Base-by-base conservation (phyloP, 2,329 filamentous ascomycete genomes). In the Coniella lustricola region DNA sequence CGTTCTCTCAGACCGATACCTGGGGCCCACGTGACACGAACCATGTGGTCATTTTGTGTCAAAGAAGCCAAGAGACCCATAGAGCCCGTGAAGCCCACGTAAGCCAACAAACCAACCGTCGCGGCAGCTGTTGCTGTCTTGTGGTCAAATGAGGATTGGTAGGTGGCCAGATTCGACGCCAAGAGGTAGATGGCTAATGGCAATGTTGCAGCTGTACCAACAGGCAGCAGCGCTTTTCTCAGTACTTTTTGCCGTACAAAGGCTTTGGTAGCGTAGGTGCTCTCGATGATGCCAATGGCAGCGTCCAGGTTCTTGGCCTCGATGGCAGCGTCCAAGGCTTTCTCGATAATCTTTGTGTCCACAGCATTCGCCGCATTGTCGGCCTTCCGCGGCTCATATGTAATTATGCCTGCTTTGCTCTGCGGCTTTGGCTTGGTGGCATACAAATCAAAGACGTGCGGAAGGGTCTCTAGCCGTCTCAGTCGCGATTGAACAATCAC, bases 31-130 rank as follows among this genome's bases (percentile, higher is more conserved):
- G 88, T 90, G 4, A 97, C 89, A 17, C 93, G 81, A 60, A 85
- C 84, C 87, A 96, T 95, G 67, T 97, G 90, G 64, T 97, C 90
- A 66, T 96, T 96, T 52, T 84, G 76, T 31, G 91, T 96, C 21
- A 88, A 83, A 51, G 94, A 72, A 8, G 91, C 89, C 33, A 97
- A 81, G 36, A 93, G 70, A 3, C 91, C 93, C 46, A 97, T 79
- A 9, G 84, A 88, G 3, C 81, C 83, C 4, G 90, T 90, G 54
- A 89, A 87, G 17, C 81, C 77, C 36, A 94, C 75, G 64, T 97
- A 98, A 7, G 89, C 86, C 53, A 91, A 70, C 43, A 93, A 85
- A 12, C 87, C 90, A 0, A 79, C 79, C 62, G 95, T 89, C 4
- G 86, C 84, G 52, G 94, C 80, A 10, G 79, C 79, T 2, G 88